Evolutionary conservation across 2,329 filamentous ascomycete species (phyloP).

Genomic region (Colletotrichum sp.): DNA sequence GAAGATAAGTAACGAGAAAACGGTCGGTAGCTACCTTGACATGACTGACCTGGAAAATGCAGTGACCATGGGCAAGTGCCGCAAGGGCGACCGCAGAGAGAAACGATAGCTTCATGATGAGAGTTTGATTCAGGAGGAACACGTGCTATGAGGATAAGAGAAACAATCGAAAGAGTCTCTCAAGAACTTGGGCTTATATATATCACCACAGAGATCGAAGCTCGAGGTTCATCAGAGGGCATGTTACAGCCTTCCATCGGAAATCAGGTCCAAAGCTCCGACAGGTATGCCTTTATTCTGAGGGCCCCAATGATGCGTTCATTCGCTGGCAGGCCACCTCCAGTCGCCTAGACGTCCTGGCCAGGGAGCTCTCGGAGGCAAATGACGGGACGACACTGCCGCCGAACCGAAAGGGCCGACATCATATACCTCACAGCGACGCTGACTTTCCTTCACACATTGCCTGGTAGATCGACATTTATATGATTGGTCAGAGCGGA

Average conservation of each 20-base stretch:
- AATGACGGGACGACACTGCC: neutral
- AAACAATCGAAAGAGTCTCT: too few species aligned
- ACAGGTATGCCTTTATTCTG: neutral
- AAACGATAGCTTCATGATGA: neutral
- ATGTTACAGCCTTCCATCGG: neutral
- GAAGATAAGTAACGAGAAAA: neutral
- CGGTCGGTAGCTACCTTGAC: neutral
- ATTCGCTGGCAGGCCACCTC: neutral
- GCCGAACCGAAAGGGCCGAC: neutral
- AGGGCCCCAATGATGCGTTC: neutral
- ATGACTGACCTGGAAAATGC: constrained; percentile 13
- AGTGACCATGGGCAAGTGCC: neutral
- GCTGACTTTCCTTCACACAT: neutral
- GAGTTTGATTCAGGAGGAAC: too few species aligned
- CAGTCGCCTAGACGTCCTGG: neutral
- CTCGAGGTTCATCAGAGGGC: neutral
- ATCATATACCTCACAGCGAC: neutral
- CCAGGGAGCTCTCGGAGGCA: neutral
- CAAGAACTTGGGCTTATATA: neutral
- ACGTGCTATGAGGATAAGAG: neutral
- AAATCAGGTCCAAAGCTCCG: neutral
- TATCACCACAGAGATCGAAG: neutral
- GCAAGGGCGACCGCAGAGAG: neutral
- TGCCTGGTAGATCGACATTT: neutral
- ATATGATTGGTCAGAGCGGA: neutral